Evolutionary conservation across 306 rosid genomes (phyloP), one percentile per base, ranked within the genome.

Genomic region (Acacia confusa): DNA sequence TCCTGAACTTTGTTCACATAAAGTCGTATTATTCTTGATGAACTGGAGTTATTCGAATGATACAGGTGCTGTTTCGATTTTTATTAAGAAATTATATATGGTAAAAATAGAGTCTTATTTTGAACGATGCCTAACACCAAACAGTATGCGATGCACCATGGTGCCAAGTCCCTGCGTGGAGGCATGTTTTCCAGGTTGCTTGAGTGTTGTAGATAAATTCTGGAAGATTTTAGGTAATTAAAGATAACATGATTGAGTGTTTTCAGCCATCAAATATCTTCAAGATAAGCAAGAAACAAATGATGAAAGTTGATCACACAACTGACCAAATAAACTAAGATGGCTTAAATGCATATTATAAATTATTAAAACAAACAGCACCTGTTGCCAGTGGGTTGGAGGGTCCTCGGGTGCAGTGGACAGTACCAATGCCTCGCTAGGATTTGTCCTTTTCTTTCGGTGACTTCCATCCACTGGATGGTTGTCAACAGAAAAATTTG

Each of bases 341-440:
- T 8, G 7, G 20, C 72, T 68, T 68, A 74, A 81, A 70, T 20
- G 69, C 81, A 72, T 17, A 73, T n/a, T 70, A 53, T 76, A 78
- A 74, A 70, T 60, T 16, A 50, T 28, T 82, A 75, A 41, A 30
- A 70, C 50, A 24, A 20, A 76, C 30, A 22, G 79, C 81, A 95
- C 99, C 99, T 95, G 99, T 84, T 95, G 99, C 99, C 99, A 95
- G 84, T 95, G 99, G 24, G 99, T 95, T 76, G 98, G 99, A 79
- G 97, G 98, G 80, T 95, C 99, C 98, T 93, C 99, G 4, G 99
- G 99, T 55, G 99, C 98, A 61, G 99, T 93, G 79, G 98, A 95
- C 67, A 95, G 87, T 48, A 92, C 92, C 64, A 95, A 85, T 57
- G 94, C 87, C 69, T 91, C 93, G 81, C 79, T 89, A 36, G 98